A percentile compares a stretch with the other conserved stretches of the same genome.
Evolutionary conservation across 129 eudicot genomes (phyloP).

Genomic region (Helichrysum umbraculigerum): DNA sequence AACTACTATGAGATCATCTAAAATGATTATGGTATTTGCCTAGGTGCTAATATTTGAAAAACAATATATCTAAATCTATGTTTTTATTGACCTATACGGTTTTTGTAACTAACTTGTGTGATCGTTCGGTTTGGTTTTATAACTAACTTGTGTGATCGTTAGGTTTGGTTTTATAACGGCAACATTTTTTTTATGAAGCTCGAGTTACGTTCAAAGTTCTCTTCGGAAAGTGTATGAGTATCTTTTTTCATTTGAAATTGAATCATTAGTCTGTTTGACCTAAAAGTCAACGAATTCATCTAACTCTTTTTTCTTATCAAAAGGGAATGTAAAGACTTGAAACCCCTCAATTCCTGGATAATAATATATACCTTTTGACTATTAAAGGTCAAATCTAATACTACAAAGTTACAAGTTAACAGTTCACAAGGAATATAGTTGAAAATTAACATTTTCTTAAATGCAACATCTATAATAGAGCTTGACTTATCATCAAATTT

Average conservation of each 20-base stretch:
- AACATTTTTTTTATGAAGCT: background rate
- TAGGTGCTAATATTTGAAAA: background rate
- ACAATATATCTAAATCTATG: constrained; percentile 1
- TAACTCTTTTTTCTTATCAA: background rate
- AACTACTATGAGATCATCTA: background rate
- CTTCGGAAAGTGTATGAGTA: background rate
- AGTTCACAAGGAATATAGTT: no score
- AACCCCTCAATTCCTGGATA: no score
- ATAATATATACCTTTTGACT: no score
- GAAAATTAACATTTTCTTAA: no score
- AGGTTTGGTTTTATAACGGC: no score
- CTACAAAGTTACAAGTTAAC: no score
- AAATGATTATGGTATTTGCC: constrained; percentile 17
- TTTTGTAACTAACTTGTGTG: background rate
- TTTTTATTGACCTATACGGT: background rate
- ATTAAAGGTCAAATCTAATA: no score
- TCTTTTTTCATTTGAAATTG: background rate
- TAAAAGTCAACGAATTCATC: background rate
- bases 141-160: background rate
- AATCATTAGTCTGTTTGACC: background rate
- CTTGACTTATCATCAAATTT: no score
- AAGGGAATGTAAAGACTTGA: background rate
- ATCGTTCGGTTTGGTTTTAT: background rate
- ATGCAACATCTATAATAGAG: no score
- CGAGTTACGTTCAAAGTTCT: background rate